Conservation (phyloP, 2,329 filamentous ascomycete species). For the Pseudocercospora fuligena region DNA sequence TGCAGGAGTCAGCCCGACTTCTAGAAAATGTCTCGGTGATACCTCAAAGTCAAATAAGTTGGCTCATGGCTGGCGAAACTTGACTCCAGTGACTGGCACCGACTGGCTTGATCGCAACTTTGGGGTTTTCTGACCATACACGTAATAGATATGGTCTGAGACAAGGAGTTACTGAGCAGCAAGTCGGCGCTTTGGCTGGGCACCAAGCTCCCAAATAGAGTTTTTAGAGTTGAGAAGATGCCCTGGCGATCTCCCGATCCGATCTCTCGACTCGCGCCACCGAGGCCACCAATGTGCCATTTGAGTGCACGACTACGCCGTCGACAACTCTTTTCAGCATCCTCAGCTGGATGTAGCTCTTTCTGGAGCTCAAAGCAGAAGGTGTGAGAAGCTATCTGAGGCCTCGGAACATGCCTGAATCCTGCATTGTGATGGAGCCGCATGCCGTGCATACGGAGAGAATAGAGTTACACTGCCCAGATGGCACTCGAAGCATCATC, state of each 20-base stretch:
- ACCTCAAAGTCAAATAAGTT: background rate
- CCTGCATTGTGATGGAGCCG: background rate
- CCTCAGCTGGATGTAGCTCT: background rate
- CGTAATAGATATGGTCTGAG: no score
- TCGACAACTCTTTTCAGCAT: constrained; percentile 5
- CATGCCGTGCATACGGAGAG: background rate
- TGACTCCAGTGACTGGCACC: no score
- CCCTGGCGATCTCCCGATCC: constrained; percentile 14
- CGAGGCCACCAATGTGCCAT: constrained; percentile 2
- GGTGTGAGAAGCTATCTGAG: background rate
- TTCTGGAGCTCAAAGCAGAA: background rate
- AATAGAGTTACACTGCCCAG: background rate
- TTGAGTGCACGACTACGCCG: background rate
- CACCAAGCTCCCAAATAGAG: background rate
- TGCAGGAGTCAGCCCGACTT: constrained; percentile 3
- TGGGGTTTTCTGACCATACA: no score
- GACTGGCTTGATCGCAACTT: no score
- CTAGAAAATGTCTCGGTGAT: constrained; percentile 4
- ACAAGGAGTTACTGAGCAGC: no score
- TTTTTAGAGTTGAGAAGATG: background rate
- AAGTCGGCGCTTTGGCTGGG: no score
- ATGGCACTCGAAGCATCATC: background rate
- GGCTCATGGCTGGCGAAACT: background rate
- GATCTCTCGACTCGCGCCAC: constrained; percentile 2
- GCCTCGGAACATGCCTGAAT: background rate